Percentiles rank a stretch among this genome's conserved stretches.
Evolutionary conservation across 169 alveolate species (phyloP).

Genomic region (Sarcocystis neurona): DNA sequence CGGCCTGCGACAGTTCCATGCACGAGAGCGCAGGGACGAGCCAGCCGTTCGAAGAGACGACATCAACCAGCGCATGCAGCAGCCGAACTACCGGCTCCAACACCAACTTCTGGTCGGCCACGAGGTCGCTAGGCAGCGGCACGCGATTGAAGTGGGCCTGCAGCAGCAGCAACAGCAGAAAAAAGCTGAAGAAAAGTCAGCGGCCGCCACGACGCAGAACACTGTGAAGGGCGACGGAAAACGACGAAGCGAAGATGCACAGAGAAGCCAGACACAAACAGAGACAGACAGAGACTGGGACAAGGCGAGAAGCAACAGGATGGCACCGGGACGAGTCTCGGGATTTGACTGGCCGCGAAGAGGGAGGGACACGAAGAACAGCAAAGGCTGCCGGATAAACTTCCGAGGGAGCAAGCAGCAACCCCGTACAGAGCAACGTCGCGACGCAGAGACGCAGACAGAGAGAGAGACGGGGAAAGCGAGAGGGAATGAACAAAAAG

Average conservation of each 20-base stretch:
- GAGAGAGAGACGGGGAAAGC: background rate
- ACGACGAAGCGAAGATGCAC: too few relatives aligned
- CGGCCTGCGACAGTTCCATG: constrained; percentile 97
- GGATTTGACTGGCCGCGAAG: too few relatives aligned
- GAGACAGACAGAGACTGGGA: too few relatives aligned
- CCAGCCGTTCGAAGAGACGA: constrained; percentile 94
- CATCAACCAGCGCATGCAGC: constrained; percentile 97
- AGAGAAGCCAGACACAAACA: too few relatives aligned
- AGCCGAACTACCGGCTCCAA: constrained; percentile 82
- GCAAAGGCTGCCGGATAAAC: too few relatives aligned
- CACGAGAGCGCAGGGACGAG: constrained; percentile 92
- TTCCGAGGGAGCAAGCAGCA: too few relatives aligned
- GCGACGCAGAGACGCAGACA: background rate
- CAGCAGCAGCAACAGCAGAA: constrained; percentile 71
- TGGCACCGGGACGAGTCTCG: too few relatives aligned
- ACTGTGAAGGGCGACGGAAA: too few relatives aligned
- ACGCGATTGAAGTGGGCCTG: constrained; percentile 94
- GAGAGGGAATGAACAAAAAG: background rate
- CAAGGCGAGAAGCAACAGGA: too few relatives aligned
- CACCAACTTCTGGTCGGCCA: constrained; percentile 79
- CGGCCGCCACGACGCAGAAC: too few relatives aligned
- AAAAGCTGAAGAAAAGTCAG: too few relatives aligned
- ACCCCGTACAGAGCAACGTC: background rate
- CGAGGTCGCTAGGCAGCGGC: constrained; percentile 81
- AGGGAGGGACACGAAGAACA: too few relatives aligned